phyloP scores from a whole-genome alignment of 306 rosid species.

The Nissolia schottii region DNA sequence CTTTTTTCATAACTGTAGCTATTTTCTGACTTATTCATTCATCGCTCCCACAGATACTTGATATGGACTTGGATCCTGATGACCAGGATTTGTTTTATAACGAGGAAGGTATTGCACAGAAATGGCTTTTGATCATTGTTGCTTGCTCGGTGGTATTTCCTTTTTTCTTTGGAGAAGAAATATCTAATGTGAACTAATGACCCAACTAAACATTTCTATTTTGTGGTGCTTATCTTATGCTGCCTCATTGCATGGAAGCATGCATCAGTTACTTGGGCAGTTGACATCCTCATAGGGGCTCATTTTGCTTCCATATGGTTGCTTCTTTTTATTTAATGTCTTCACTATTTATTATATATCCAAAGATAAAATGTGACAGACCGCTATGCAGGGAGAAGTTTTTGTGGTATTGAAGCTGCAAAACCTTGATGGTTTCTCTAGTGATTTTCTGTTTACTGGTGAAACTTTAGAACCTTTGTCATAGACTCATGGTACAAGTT shows the following conservation, averaged over 20 bases:
- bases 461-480: background rate
- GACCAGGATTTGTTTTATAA: conserved; percentile 49
- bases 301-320: conserved; percentile 3
- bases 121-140: background rate
- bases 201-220: background rate
- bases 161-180: conserved; percentile 7
- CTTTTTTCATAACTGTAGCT: background rate
- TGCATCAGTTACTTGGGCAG: background rate
- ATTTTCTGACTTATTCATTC: background rate
- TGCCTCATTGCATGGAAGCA: background rate
- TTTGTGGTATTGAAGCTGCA: background rate
- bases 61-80: conserved; percentile 92
- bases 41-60: conserved; percentile 68
- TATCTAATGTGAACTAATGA: background rate
- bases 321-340: background rate
- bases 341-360: background rate
- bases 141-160: background rate
- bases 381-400: background rate
- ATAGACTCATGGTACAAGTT: background rate
- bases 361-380: background rate
- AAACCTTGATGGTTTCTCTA: background rate
- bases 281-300: background rate
- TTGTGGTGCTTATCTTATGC: background rate
- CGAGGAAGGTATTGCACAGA: conserved; percentile 66
- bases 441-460: background rate